Conservation (phyloP, 257 asterid species). For the Solanum habrochaites region DNA sequence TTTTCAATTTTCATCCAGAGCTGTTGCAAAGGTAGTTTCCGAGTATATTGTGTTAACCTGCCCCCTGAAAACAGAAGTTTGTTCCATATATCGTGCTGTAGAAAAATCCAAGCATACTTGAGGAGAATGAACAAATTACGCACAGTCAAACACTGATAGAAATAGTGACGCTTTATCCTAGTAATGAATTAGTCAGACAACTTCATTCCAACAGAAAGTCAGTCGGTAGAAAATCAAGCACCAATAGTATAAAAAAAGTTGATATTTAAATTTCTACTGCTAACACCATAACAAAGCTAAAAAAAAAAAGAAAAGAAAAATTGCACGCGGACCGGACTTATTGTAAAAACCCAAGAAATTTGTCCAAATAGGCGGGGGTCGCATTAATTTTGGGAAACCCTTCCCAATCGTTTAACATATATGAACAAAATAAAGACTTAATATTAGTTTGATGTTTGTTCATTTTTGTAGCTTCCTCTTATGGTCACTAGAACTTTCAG, state of each 20-base stretch:
- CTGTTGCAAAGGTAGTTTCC: background rate
- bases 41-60: conserved; percentile 48
- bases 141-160: conserved; percentile 89
- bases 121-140: conserved; percentile 86
- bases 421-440: too few species aligned
- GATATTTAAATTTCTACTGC: background rate
- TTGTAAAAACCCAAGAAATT: too few species aligned
- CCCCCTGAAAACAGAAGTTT: conserved; percentile 63
- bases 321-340: too few species aligned
- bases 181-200: background rate
- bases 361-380: too few species aligned
- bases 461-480: background rate
- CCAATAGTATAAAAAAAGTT: background rate
- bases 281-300: background rate
- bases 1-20: background rate
- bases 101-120: conserved; percentile 85
- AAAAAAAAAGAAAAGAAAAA: too few species aligned
- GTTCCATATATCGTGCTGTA: conserved; percentile 78
- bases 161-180: background rate
- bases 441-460: background rate
- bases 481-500: background rate
- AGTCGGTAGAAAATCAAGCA: background rate
- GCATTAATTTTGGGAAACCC: too few species aligned
- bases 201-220: background rate
- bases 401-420: background rate